Base-by-base conservation (phyloP, 176 grass and related monocot genomes). In the Raddia guianensis region DNA sequence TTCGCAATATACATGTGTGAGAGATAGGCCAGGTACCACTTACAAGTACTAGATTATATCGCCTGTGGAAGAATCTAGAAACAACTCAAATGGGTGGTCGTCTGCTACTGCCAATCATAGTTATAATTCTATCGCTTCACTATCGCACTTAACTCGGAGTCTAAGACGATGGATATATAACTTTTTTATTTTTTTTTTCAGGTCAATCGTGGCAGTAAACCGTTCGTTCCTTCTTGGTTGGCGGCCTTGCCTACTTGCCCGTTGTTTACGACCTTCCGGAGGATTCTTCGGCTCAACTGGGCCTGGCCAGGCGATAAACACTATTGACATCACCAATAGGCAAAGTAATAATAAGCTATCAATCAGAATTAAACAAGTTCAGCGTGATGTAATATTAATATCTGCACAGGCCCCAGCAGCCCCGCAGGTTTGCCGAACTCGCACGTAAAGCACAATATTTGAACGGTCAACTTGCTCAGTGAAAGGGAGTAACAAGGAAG, bases 361-460 rank as follows among this genome's bases (percentile, higher is more conserved):
- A 54, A 68, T 11, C 86, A 79, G 3, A 40, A 40, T 40, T 40
- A 40, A 40, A 40, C 80, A 79, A 79, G 86, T 37, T 79, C 44
- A 50, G 45, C 80, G 86, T 84, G 80, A 50, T 20, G 49, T 19
- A 2, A 19, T 68, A 83, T 46, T 67, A 50, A 80, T 74, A 68
- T 45, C 11, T 18, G 15, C 11, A 11, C 40, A 55, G 69, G 63
- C 12, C 76, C 69, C 51, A 15, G 5, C 51, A 15, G 5, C 3
- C 4, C 48, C 15, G 76, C 13, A 42, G 13, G 49, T 4, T 48
- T 55, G 81, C 62, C 16, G 12, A 60, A 12, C 16, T 54, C 18
- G 54, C 86, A 88, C 54, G 81, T 51, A 80, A 84, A 69, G 1
- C 27, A 27, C 27, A 27, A 27, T 27, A 27, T 27, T 27, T 27